Conservation (phyloP, 352 stramenopile species). For the Phytophthora meadii region DNA sequence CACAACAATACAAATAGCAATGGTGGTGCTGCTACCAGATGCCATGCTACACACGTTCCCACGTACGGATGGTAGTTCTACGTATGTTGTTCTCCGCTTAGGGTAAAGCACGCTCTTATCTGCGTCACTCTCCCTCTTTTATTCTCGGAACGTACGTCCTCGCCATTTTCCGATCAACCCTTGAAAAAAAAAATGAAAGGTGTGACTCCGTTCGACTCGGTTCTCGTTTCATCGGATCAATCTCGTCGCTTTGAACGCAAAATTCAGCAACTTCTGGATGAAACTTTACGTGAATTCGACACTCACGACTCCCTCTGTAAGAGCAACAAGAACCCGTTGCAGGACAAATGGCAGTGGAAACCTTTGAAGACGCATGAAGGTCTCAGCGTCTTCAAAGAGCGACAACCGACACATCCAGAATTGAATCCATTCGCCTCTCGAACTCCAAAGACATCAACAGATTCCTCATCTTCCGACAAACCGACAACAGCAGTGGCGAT, state of each 20-base stretch:
- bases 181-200: constrained; percentile 24
- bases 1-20: background rate
- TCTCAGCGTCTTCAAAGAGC: constrained; percentile 44
- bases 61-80: background rate
- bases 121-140: constrained; percentile 9
- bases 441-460: constrained; percentile 2
- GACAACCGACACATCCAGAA: constrained; percentile 32
- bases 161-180: constrained; percentile 17
- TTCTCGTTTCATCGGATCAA: constrained; percentile 31
- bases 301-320: constrained; percentile 15
- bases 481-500: constrained; percentile 26
- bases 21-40: no score
- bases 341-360: constrained; percentile 46
- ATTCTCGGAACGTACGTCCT: background rate
- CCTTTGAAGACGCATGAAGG: constrained; percentile 32
- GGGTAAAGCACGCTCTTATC: constrained; percentile 19
- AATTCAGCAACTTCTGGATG: constrained; percentile 29
- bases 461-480: constrained; percentile 11
- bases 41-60: no score
- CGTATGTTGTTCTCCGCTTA: constrained; percentile 4
- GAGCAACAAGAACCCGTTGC: constrained; percentile 27
- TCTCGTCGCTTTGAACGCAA: constrained; percentile 24
- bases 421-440: background rate
- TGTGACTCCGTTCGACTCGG: constrained; percentile 23
- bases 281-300: constrained; percentile 33